Evolutionary conservation across 768 basidiomycete genomes (phyloP), one percentile per base, ranked within the genome.

Genomic region (Kwoniella mangroviensis): DNA sequence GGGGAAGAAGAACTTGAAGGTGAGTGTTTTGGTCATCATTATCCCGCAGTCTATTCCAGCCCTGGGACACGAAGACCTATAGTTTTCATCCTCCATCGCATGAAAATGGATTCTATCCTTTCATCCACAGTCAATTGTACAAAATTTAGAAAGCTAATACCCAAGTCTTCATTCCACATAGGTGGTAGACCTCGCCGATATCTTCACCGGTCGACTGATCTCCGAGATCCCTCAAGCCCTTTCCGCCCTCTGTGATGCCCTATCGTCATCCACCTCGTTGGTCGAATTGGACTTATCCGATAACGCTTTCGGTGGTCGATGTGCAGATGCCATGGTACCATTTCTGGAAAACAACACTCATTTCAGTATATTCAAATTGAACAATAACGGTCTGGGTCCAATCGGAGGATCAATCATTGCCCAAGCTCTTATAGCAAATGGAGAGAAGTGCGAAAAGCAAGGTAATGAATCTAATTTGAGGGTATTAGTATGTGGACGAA

Each of bases 141-240:
- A 34, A 34, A 34, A 34, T 34, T 34, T 1, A 34, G 34, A 34
- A 34, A 34, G 34, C 4, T 34, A 7, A 34, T 34, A 7, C 34
- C 34, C 34, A 34, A 34, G 34, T 42, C 52, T 52, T 58, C 34
- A n/a, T 53, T 6, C 34, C 12, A 28, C 28, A 81, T 52, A 98
- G 97, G 85, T 96, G 69, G 96, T 95, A 75, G 90, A 98, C 85
- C 92, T 98, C 73, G 91, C 93, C 40, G 96, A 98, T 84, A 95
- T 99, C 84, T 99, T 99, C 85, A 98, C 96, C 2, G 93, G 95
- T 65, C 92, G 96, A 73, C 88, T 97, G 79, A 98, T 98, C 85
- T 87, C 89, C 70, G 96, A 99, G 83, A 98, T 99, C 80, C 97
- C 96, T 4, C 87, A 85, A 68, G 93, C 97, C 17, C 89, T 99